Conservation (phyloP, 805 yeast genomes). For the Schizosaccharomyces osmophilus region DNA sequence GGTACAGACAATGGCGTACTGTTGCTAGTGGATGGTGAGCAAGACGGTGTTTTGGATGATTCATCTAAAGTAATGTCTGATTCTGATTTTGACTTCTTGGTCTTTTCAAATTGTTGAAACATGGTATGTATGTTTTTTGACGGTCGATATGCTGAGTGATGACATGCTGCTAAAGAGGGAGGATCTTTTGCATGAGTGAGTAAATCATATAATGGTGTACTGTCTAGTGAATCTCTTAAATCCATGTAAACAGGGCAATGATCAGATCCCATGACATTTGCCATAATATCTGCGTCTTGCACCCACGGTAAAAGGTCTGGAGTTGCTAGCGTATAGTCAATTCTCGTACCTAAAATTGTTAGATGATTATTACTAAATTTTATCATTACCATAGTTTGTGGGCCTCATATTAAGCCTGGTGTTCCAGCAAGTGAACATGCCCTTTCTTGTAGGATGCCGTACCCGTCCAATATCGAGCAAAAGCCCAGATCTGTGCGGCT, state of each 20-base stretch:
- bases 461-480: constrained; percentile 17
- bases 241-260: constrained; percentile 82
- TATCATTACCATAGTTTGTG: constrained; percentile 24
- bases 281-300: constrained; percentile 33
- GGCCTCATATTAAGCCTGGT: constrained; percentile 53
- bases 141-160: constrained; percentile 6
- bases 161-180: constrained; percentile 6
- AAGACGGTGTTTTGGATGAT: not conserved
- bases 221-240: constrained; percentile 12
- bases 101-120: constrained; percentile 4
- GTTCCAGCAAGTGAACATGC: constrained; percentile 83
- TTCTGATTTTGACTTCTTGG: not conserved
- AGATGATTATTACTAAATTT: not conserved
- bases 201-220: not conserved
- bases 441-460: constrained; percentile 29
- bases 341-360: constrained; percentile 33
- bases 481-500: not conserved
- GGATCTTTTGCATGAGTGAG: not conserved
- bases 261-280: constrained; percentile 60
- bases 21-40: not conserved
- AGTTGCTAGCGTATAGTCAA: constrained; percentile 48
- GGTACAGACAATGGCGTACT: not conserved
- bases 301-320: constrained; percentile 15
- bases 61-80: not conserved
- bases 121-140: constrained; percentile 6